Percentiles rank a stretch among this genome's conserved stretches.
Conservation (phyloP, 2,329 filamentous ascomycete genomes). For the Cucurbitaria berberidis region DNA sequence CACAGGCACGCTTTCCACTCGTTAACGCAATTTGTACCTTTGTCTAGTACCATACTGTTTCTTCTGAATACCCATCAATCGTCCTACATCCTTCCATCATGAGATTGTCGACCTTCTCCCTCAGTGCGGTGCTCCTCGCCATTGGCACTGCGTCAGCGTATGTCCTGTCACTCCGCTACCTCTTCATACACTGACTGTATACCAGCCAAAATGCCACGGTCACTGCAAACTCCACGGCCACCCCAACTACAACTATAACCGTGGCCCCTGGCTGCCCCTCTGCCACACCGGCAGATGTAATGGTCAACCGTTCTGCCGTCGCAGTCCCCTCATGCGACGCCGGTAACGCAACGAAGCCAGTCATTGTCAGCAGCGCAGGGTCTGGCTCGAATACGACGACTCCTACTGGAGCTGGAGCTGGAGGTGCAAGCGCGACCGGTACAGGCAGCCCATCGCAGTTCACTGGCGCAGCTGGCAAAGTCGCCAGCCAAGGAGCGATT, state of each 20-base stretch:
- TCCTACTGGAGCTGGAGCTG: neutral
- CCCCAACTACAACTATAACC: slow-evolving; percentile 19
- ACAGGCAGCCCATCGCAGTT: slow-evolving; percentile 7
- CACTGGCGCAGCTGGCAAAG: slow-evolving; percentile 11
- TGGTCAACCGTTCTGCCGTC: slow-evolving; percentile 24
- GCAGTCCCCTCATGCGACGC: slow-evolving; percentile 20
- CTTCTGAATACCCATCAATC: neutral
- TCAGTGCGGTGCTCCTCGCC: neutral
- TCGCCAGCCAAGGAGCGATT: neutral
- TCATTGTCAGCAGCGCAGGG: slow-evolving; percentile 21
- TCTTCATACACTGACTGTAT: neutral
- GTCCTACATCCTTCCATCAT: neutral
- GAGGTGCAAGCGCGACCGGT: neutral
- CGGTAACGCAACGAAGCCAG: slow-evolving; percentile 26
- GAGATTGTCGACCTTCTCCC: neutral
- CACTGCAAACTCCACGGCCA: neutral
- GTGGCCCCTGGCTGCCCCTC: slow-evolving; percentile 22
- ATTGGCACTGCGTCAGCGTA: slow-evolving; percentile 7
- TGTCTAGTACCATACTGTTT: neutral
- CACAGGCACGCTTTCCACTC: neutral
- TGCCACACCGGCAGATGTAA: slow-evolving; percentile 19
- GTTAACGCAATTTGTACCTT: neutral
- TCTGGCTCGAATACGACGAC: slow-evolving; percentile 8
- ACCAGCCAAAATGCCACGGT: slow-evolving; percentile 6
- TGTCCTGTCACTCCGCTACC: neutral